Percentiles rank a stretch among this genome's conserved stretches.
phyloP scores from a whole-genome alignment of 345 rosid species.

The Brassica cretica region DNA sequence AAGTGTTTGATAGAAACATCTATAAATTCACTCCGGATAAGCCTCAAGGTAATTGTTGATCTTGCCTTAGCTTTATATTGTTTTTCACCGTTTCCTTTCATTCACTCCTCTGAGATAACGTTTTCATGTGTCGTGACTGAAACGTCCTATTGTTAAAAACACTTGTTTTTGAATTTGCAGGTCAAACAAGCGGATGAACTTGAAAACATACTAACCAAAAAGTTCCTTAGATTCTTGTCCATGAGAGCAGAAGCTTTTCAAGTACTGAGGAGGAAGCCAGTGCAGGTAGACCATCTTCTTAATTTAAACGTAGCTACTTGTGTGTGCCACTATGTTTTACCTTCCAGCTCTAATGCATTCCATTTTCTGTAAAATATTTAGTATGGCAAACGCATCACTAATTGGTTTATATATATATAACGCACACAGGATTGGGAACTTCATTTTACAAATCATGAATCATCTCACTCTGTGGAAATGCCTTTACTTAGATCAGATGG shows the following conservation, averaged over 20 bases:
- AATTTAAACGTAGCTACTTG: not conserved
- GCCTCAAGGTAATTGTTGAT: slow-evolving; percentile 72
- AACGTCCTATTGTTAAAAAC: not conserved
- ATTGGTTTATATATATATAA: not conserved
- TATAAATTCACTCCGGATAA: slow-evolving; percentile 88
- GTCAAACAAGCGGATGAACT: slow-evolving; percentile 98
- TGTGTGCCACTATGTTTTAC: not conserved
- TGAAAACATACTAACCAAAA: slow-evolving; percentile 87
- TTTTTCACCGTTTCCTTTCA: not conserved
- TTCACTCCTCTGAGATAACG: not conserved
- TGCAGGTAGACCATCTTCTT: slow-evolving; percentile 54
- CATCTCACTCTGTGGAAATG: slow-evolving; percentile 1
- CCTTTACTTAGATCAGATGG: not conserved
- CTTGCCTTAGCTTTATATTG: slow-evolving; percentile 9
- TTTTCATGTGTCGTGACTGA: not conserved
- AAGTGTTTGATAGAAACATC: slow-evolving; percentile 95
- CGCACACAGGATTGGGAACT: not conserved
- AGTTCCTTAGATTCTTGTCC: slow-evolving; percentile 94
- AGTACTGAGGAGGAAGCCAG: slow-evolving; percentile 93
- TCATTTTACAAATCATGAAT: slow-evolving; percentile 6
- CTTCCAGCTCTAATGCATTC: slow-evolving; percentile 14
- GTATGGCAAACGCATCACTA: not conserved
- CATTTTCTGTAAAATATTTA: slow-evolving; percentile 1
- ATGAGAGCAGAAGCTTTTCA: slow-evolving; percentile 99
- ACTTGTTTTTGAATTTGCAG: slow-evolving; percentile 39